Conservation (phyloP, 1,284 basidiomycete species). For the Meira nashicola region DNA sequence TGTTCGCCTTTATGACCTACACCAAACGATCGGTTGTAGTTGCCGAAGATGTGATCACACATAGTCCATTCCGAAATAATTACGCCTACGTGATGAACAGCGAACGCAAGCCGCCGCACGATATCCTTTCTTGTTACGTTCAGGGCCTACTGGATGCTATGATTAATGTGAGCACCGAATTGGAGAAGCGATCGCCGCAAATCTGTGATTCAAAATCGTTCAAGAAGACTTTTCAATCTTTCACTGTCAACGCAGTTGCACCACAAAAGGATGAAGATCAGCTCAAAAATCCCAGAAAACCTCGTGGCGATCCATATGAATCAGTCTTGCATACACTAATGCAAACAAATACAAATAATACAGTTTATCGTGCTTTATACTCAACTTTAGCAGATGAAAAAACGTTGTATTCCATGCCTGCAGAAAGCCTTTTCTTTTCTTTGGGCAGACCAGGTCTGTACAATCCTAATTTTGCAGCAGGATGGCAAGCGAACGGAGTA, state of each 20-base stretch:
- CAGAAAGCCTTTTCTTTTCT: not conserved
- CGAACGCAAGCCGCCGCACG: not conserved
- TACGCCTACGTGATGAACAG: constrained; percentile 10
- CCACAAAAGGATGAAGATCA: not conserved
- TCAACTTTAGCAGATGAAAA: constrained; percentile 2
- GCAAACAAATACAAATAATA: constrained; percentile 1
- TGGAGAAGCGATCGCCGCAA: not conserved
- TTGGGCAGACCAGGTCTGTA: not conserved
- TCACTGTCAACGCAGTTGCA: not conserved
- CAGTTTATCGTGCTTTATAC: not conserved
- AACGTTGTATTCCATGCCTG: not conserved
- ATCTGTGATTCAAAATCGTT: not conserved
- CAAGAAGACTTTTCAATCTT: not conserved
- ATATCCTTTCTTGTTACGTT: not conserved
- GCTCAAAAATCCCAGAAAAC: not conserved
- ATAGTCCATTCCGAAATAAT: not conserved
- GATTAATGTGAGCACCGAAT: not conserved
- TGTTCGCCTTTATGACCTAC: constrained; percentile 2
- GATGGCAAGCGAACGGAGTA: not conserved
- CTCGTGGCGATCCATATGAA: not conserved
- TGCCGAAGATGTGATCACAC: constrained; percentile 3
- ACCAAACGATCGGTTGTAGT: not conserved
- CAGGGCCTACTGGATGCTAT: not conserved
- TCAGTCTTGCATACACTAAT: not conserved
- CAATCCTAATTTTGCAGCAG: not conserved